Percentiles rank a stretch among this genome's conserved stretches.
Conservation (phyloP, 108 stramenopile genomes). For the Parmales sp. region DNA sequence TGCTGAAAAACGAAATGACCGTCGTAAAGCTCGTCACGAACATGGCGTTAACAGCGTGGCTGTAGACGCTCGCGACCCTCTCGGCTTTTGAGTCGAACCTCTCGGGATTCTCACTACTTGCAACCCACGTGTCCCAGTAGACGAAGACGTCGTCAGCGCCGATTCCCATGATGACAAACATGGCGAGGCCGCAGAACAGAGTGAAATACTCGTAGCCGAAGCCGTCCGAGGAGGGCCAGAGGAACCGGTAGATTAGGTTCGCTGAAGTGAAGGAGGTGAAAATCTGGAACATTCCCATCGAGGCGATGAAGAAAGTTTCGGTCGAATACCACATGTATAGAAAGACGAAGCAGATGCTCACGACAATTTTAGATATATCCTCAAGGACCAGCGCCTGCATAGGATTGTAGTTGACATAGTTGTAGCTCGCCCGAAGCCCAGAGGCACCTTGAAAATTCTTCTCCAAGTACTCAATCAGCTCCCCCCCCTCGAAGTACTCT, state of each 20-base stretch:
- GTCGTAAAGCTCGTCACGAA: conserved; percentile 9
- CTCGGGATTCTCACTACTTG: background rate
- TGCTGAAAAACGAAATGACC: conserved; percentile 12
- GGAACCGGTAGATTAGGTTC: background rate
- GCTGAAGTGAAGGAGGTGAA: conserved; percentile 1
- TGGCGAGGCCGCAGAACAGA: background rate
- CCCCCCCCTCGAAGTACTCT: too few species aligned
- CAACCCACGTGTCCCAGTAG: conserved; percentile 13
- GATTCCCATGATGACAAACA: conserved; percentile 19
- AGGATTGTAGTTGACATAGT: background rate
- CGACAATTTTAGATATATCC: background rate
- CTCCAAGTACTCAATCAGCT: background rate
- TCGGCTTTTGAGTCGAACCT: background rate
- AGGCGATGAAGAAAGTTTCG: background rate
- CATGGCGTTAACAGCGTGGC: conserved; percentile 9
- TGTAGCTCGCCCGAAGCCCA: background rate
- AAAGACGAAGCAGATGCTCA: background rate
- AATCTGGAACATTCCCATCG: conserved; percentile 9
- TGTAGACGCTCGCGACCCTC: background rate
- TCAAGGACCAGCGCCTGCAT: background rate
- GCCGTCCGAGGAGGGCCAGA: background rate
- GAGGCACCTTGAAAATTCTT: background rate
- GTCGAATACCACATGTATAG: background rate
- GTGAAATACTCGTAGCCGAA: conserved; percentile 15
- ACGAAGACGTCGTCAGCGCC: conserved; percentile 21